Conservation (phyloP, 2,329 filamentous ascomycete species). For the Juglanconis juglandina region DNA sequence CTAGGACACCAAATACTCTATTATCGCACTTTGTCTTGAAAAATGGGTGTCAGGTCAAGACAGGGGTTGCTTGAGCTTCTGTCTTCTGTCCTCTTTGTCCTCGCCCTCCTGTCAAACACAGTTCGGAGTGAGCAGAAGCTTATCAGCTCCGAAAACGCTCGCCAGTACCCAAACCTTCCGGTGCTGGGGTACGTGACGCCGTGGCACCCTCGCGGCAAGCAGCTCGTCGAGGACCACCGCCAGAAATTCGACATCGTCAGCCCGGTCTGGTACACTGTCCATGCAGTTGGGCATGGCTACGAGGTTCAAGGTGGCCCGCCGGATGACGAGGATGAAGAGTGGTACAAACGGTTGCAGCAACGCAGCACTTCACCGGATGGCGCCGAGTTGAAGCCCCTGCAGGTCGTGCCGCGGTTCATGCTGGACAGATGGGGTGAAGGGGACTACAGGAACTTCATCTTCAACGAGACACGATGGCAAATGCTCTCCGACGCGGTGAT, state of each 20-base stretch:
- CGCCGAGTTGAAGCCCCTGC: neutral
- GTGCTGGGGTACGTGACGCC: conserved; percentile 23
- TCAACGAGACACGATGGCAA: conserved; percentile 22
- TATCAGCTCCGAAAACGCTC: conserved; percentile 1
- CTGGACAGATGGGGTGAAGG: conserved; percentile 21
- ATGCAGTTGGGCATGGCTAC: conserved; percentile 17
- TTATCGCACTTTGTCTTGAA: neutral
- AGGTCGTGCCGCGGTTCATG: conserved; percentile 21
- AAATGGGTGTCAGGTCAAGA: neutral
- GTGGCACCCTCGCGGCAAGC: conserved; percentile 22
- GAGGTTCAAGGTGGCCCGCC: conserved; percentile 19
- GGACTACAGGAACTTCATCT: conserved; percentile 19
- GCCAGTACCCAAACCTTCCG: conserved; percentile 9
- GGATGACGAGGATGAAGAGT: conserved; percentile 15
- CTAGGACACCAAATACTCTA: no score
- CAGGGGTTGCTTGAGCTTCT: neutral
- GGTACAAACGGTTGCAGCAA: conserved; percentile 15
- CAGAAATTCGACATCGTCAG: conserved; percentile 22
- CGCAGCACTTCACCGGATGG: neutral
- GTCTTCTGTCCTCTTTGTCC: neutral
- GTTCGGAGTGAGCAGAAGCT: conserved; percentile 9
- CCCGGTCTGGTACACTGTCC: conserved; percentile 23
- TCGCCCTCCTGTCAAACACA: neutral
- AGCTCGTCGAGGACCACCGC: conserved; percentile 21
- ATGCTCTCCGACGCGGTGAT: conserved; percentile 16